Percentiles rank a stretch among this genome's conserved stretches.
Evolutionary conservation across 2,329 filamentous ascomycete species (phyloP).

Genomic region (Zarea fungicola): DNA sequence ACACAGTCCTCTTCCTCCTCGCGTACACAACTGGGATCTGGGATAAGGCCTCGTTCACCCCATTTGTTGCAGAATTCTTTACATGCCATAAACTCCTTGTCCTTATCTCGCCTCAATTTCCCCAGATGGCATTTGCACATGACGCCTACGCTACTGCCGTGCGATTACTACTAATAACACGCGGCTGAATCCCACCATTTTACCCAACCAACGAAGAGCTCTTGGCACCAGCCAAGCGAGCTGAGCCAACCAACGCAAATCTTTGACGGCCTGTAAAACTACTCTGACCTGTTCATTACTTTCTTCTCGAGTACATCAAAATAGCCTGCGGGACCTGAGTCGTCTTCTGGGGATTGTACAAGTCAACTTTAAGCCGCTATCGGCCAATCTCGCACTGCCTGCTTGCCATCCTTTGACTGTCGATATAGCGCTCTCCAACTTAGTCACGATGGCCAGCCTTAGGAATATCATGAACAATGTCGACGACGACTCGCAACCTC

Average conservation of each 20-base stretch:
- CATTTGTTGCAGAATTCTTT: neutral
- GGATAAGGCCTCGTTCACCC: neutral
- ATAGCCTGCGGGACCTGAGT: no score
- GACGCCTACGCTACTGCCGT: neutral
- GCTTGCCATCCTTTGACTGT: constrained; percentile 21
- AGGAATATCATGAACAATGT: constrained; percentile 54
- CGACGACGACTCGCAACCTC: constrained; percentile 38
- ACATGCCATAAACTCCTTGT: neutral
- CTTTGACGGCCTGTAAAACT: no score
- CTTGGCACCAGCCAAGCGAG: constrained; percentile 6
- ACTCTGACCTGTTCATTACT: no score
- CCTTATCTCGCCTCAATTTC: neutral
- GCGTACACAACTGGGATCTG: neutral
- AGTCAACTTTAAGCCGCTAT: neutral
- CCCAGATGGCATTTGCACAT: neutral
- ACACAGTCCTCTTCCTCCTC: constrained; percentile 4
- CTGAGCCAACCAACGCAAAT: constrained; percentile 3
- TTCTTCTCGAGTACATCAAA: neutral
- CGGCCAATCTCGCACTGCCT: constrained; percentile 11
- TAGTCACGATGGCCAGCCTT: constrained; percentile 48
- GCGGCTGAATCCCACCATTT: constrained; percentile 6
- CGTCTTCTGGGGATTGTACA: neutral
- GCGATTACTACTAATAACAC: constrained; percentile 5
- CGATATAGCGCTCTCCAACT: constrained; percentile 31
- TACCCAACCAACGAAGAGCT: constrained; percentile 2